Evolutionary conservation across 164 flowering plant species (phyloP).

Genomic region (Kalanchoe fedtschenkoi): DNA sequence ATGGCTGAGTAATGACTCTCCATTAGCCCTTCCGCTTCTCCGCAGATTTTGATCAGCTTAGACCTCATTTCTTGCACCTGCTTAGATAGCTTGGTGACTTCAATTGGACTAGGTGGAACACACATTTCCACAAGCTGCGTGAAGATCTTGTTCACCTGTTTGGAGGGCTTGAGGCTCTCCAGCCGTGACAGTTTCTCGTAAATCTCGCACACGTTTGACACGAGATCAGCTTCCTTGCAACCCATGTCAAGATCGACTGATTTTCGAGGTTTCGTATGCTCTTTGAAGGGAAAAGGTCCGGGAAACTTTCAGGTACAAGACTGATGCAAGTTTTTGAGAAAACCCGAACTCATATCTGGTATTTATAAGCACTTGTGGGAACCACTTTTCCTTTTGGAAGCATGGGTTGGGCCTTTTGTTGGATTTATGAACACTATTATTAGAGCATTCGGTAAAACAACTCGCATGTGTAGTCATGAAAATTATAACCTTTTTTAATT

Average conservation of each 20-base stretch:
- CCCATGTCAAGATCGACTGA: slow-evolving; percentile 76
- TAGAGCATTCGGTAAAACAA: no score
- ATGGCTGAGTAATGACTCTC: slow-evolving; percentile 68
- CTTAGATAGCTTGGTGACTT: slow-evolving; percentile 43
- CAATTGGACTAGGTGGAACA: slow-evolving; percentile 64
- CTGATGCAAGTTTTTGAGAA: background rate
- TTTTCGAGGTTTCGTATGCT: background rate
- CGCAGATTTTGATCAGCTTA: slow-evolving; percentile 69
- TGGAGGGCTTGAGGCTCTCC: slow-evolving; percentile 63
- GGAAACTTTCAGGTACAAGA: background rate
- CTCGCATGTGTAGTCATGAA: no score
- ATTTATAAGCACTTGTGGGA: slow-evolving; percentile 6
- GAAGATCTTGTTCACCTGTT: slow-evolving; percentile 78
- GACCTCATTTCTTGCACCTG: slow-evolving; percentile 45
- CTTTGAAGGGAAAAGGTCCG: background rate
- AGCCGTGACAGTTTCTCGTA: slow-evolving; percentile 64
- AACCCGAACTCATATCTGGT: background rate
- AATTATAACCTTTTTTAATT: no score
- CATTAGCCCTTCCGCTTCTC: slow-evolving; percentile 67
- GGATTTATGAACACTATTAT: background rate
- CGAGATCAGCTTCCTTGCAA: slow-evolving; percentile 47
- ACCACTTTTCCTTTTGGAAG: background rate
- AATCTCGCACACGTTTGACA: slow-evolving; percentile 40
- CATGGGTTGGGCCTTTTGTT: background rate
- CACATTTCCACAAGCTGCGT: slow-evolving; percentile 69